Conservation (phyloP, 2,329 filamentous ascomycete species). For the Endothia cerciana region DNA sequence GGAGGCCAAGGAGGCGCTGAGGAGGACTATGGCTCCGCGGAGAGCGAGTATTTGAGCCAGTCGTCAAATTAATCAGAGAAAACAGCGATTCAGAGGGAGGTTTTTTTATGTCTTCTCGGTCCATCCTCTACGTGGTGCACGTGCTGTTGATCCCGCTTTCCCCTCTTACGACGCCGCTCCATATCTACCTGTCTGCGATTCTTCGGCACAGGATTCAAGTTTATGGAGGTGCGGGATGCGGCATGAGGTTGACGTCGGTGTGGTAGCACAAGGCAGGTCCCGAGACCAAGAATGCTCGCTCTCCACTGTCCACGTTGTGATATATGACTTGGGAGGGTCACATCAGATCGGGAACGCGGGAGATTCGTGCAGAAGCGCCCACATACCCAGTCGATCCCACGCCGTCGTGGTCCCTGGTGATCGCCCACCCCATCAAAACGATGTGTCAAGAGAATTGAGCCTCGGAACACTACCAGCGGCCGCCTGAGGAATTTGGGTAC, state of each 20-base stretch:
- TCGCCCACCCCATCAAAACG: background rate
- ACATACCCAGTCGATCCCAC: background rate
- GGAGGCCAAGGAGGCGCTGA: constrained; percentile 75
- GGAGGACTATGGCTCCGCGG: constrained; percentile 78
- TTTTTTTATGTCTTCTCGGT: background rate
- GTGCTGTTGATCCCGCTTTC: background rate
- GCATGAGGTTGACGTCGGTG: constrained; percentile 21
- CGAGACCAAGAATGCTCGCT: constrained; percentile 15
- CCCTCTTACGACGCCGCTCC: background rate
- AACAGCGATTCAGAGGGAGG: background rate
- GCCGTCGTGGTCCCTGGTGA: too few species aligned
- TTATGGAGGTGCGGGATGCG: background rate
- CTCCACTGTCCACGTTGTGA: background rate
- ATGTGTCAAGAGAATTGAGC: background rate
- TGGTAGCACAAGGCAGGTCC: constrained; percentile 23
- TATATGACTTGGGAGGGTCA: background rate
- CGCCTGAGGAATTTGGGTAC: background rate
- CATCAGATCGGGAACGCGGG: background rate
- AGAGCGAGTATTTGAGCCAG: constrained; percentile 70
- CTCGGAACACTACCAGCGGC: background rate
- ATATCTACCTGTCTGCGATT: background rate
- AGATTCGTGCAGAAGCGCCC: background rate
- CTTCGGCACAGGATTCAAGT: background rate
- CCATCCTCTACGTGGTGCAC: background rate
- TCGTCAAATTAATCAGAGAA: background rate